These are phyloP conservation scores for Pelargonium myrrhifolium DNA, from an alignment of 441 rosid genomes.

Conservation along the genomic window DNA sequence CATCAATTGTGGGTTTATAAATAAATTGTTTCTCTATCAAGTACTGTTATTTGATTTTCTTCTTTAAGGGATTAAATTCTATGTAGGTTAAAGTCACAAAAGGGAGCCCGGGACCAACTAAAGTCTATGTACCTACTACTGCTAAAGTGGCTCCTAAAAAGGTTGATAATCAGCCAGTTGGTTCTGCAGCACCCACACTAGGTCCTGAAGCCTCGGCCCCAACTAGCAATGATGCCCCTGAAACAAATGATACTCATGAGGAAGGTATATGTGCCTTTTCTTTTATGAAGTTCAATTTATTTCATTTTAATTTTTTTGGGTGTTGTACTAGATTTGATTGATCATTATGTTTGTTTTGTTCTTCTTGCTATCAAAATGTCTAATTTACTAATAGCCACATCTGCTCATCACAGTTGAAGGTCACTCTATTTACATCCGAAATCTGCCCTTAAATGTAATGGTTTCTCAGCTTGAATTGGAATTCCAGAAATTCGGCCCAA, in stretches of 20 bases:
- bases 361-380: background rate
- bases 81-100: constrained; percentile 45
- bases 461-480: constrained; percentile 39
- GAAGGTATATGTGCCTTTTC: constrained; percentile 36
- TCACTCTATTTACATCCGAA: constrained; percentile 48
- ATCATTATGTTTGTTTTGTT: background rate
- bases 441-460: constrained; percentile 41
- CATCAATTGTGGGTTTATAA: constrained; percentile 53
- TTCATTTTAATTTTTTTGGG: background rate
- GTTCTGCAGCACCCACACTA: constrained; percentile 23
- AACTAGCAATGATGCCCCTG: constrained; percentile 21
- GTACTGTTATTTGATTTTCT: constrained; percentile 13
- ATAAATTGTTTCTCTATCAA: constrained; percentile 11
- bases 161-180: constrained; percentile 22
- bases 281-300: background rate
- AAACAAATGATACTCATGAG: constrained; percentile 28
- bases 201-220: constrained; percentile 30
- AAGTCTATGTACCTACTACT: constrained; percentile 37
- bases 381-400: constrained; percentile 11
- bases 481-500: constrained; percentile 57
- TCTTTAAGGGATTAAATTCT: constrained; percentile 13
- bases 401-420: constrained; percentile 38
- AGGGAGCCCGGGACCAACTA: constrained; percentile 30
- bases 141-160: constrained; percentile 25
- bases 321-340: background rate